Percentiles rank a stretch among this genome's conserved stretches.
Conservation (phyloP, 179 eudicot genomes). For the Heliamphora pulchella region DNA sequence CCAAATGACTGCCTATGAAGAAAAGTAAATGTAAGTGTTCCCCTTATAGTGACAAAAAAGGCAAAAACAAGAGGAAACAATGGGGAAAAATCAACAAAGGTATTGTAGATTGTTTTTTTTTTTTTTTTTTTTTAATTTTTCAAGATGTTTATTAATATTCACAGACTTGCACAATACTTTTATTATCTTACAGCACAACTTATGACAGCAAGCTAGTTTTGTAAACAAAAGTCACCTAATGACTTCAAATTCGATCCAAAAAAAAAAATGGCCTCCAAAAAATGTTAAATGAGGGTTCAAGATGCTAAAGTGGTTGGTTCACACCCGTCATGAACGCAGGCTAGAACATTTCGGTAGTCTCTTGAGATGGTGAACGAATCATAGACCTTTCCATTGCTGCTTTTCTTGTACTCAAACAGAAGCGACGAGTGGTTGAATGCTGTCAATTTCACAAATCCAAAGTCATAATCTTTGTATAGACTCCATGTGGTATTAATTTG, state of each 20-base stretch:
- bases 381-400: conserved; percentile 62
- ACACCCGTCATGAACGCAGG: conserved; percentile 54
- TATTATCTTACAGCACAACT: no score
- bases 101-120: no score
- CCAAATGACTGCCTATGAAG: no score
- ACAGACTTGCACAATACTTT: no score
- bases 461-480: conserved; percentile 46
- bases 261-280: not conserved
- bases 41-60: no score
- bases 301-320: conserved; percentile 46
- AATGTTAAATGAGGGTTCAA: not conserved
- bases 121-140: no score
- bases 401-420: conserved; percentile 69
- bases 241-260: no score
- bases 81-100: no score
- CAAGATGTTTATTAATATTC: no score
- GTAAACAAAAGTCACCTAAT: not conserved
- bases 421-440: conserved; percentile 58
- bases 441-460: conserved; percentile 57
- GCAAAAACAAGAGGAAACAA: no score
- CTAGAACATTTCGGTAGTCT: conserved; percentile 59
- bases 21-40: no score
- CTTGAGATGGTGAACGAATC: conserved; percentile 61
- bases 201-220: not conserved
- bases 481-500: conserved; percentile 45